Base-by-base conservation (phyloP, 1,139 yeast genomes). In the Suhomyces kunorum region DNA sequence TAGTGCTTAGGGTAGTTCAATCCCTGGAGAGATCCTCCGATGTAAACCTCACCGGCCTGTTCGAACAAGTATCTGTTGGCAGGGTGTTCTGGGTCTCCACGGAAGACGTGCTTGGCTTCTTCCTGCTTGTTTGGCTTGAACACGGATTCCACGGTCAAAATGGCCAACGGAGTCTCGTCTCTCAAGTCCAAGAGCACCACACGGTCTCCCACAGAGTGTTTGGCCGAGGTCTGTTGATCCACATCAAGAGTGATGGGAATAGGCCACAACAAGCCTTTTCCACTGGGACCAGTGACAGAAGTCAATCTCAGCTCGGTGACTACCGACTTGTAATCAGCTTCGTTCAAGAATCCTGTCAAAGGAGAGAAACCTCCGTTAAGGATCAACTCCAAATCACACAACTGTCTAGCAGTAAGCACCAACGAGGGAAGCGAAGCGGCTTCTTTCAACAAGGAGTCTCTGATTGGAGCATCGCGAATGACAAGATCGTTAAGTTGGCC, bases 81-180 rank as follows among this genome's bases (percentile, higher is more conserved):
- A 14, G 98, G 98, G 65, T 90, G 98, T 62, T 90, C 98, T 33
- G 95, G 92, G 63, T 90, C 98, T 48, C 98, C 98, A 62, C 98
- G 81, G 69, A 89, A 90, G 17, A 89, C 97, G 56, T 83, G 76
- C 51, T 80, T 66, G 42, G 96, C 97, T 70, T 90, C 98, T 28
- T 61, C 61, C 40, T 69, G 56, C 73, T 90, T 90, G 66, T 90
- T 75, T 50, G 96, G 97, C 55, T 74, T 74, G 70, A 85, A 90
- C 34, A 87, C 79, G 47, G 90, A 94, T 42, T 76, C 81, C 29
- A 90, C 74, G 6, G 92, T 82, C 57, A 90, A 67, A 49, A 90
- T 81, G 25, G 97, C 97, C 54, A 90, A 71, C 2, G 88, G 80
- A 36, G 78, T 69, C 54, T 84, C 88, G 61, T 87, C 94, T 61